Base-by-base conservation (phyloP, 2,329 filamentous ascomycete genomes). In the Fusarium musae region DNA sequence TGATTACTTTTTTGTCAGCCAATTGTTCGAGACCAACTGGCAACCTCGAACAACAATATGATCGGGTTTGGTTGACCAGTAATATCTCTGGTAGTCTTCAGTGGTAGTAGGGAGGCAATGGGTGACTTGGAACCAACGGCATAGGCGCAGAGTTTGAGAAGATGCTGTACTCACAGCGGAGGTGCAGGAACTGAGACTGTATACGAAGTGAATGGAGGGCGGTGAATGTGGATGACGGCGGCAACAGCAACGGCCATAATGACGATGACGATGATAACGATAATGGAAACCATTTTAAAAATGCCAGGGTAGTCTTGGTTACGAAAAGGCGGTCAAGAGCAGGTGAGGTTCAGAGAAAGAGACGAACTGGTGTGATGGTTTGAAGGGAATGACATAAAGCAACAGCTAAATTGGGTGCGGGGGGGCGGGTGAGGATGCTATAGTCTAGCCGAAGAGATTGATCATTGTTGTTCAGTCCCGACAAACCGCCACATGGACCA, bases 1-100 rank as follows among this genome's bases (percentile, higher is more conserved):
- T 75, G 87, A 89, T 72, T 89, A 87, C 75, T 91, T 85, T 76
- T 91, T 89, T 75, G 83, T 90, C 72, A 88, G 87, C 75, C 89
- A 91, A 76, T 80, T 91, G 36, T 91, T 86, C 76, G 86, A 89
- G 73, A 82, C 85, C 63, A 85, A 87, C 60, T 91, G 89, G 89
- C 81, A 83, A 59, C 80, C 79, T 64, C 78, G 75, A 42, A 67
- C 77, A 28, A 80, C 77, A 30, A 70, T 78, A 49, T 79, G 71
- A 77, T 54, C 9, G 23, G 63, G 23, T 23, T 37, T 46, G 58
- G 46, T 28, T 47, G 19, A 30, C 34, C 46, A 39, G 52, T n/a
- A 53, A 44, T 39, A 37, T 40, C 23, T 46, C 21, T n/a, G 34
- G 37, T 21, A 15, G 43, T 32, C 37, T 30, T 39, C 21, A 21